These are phyloP conservation scores for Suillus brevipes DNA, from an alignment of 768 basidiomycete genomes.

Conservation along the genomic window DNA sequence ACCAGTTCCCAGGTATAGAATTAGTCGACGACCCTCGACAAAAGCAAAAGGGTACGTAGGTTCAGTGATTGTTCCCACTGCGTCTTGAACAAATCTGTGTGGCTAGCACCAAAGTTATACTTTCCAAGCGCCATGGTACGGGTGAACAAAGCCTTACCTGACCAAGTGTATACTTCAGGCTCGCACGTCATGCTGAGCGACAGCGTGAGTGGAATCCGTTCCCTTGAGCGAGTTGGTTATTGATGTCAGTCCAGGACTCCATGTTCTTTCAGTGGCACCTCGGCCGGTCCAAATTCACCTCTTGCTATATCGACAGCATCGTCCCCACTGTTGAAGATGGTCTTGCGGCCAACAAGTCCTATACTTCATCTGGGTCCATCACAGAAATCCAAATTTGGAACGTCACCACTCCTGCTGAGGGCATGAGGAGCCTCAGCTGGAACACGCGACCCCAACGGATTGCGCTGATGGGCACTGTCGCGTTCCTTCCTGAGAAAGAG, in stretches of 20 bases:
- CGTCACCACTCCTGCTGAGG: constrained; percentile 11
- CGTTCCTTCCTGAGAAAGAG: constrained; percentile 8
- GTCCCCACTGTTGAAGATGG: constrained; percentile 16
- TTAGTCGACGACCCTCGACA: neutral
- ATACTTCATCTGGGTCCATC: constrained; percentile 14
- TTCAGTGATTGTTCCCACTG: neutral
- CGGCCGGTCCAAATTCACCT: constrained; percentile 13
- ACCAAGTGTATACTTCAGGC: constrained; percentile 4
- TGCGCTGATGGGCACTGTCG: constrained; percentile 20
- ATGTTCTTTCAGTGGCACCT: constrained; percentile 25
- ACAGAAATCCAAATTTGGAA: constrained; percentile 24
- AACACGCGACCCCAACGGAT: constrained; percentile 18
- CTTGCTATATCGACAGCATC: constrained; percentile 19
- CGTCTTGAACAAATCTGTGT: neutral
- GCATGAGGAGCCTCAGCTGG: constrained; percentile 15
- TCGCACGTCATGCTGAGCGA: constrained; percentile 4
- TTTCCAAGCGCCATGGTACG: constrained; percentile 3
- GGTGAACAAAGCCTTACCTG: constrained; percentile 6
- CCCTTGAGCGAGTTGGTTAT: neutral
- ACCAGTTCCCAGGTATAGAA: neutral
- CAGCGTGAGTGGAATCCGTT: neutral
- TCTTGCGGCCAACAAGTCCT: constrained; percentile 15
- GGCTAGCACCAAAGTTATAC: neutral
- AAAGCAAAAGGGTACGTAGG: neutral
- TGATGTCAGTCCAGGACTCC: constrained; percentile 18